These are phyloP conservation scores for Schwanniomyces polymorphus DNA, from an alignment of 805 yeast genomes.

Conservation along the genomic window DNA sequence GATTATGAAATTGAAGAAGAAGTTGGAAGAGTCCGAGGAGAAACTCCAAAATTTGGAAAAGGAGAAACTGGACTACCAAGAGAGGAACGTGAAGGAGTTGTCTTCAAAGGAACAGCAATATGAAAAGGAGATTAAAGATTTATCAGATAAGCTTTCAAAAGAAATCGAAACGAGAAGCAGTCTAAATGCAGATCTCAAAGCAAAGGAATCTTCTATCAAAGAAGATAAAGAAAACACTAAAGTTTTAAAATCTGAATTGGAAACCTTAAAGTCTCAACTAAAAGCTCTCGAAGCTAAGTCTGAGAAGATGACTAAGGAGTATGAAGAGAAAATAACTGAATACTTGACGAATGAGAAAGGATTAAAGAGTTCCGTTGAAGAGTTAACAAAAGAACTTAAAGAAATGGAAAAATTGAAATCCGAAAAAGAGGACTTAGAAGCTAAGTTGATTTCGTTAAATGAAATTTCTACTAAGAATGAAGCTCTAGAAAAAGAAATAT, in stretches of 20 bases:
- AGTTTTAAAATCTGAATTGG: neutral
- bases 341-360: conserved; percentile 1
- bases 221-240: neutral
- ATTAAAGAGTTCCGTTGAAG: conserved; percentile 4
- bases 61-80: neutral
- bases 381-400: conserved; percentile 2
- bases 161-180: neutral
- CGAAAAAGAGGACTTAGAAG: neutral
- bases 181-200: neutral
- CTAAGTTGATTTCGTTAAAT: neutral
- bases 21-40: neutral
- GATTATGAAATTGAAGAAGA: neutral
- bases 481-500: neutral
- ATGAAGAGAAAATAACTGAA: neutral
- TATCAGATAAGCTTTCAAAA: neutral
- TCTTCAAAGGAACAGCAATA: neutral
- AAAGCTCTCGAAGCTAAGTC: neutral
- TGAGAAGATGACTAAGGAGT: neutral
- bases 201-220: neutral
- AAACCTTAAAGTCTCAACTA: neutral
- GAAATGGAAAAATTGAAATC: neutral
- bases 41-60: neutral
- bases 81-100: neutral
- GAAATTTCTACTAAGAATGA: neutral
- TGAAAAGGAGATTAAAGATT: conserved; percentile 3